phyloP scores from a whole-genome alignment of 2,329 filamentous ascomycete species.

The Endothia cerciana region DNA sequence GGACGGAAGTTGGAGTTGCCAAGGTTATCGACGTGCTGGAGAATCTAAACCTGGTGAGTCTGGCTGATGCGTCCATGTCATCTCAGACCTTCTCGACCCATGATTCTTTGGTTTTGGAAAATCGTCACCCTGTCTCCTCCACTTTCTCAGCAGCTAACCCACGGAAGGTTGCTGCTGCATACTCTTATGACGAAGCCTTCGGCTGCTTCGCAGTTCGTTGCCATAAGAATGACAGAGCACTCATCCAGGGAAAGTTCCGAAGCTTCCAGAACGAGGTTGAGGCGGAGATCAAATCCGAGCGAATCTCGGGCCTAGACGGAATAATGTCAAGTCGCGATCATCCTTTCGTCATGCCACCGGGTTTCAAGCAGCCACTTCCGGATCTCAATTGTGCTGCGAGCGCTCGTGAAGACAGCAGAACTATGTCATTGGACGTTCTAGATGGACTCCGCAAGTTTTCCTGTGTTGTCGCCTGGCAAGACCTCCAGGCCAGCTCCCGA shows the following conservation, averaged over 20 bases:
- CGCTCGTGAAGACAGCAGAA: background rate
- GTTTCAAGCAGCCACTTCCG: background rate
- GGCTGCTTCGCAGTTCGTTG: conserved; percentile 19
- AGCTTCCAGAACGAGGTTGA: conserved; percentile 13
- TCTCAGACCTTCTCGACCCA: background rate
- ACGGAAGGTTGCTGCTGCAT: conserved; percentile 30
- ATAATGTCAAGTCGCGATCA: background rate
- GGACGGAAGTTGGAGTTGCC: conserved; percentile 31
- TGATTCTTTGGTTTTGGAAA: background rate
- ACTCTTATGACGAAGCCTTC: conserved; percentile 32
- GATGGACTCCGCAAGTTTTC: background rate
- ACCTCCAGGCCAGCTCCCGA: conserved; percentile 5
- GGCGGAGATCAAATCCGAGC: conserved; percentile 42
- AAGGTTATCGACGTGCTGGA: conserved; percentile 32
- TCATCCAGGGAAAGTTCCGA: conserved; percentile 14
- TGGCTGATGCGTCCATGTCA: background rate
- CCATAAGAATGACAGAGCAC: conserved; percentile 14
- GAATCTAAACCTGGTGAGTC: conserved; percentile 27
- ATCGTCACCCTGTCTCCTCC: background rate
- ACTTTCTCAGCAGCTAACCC: background rate
- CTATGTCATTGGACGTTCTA: conserved; percentile 7
- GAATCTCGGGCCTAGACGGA: too few relatives aligned
- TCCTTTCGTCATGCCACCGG: background rate
- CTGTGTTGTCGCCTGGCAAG: conserved; percentile 10
- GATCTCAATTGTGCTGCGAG: too few relatives aligned